These are phyloP conservation scores for Heritiera fomes DNA, from an alignment of 345 rosid species.

Conservation along the genomic window DNA sequence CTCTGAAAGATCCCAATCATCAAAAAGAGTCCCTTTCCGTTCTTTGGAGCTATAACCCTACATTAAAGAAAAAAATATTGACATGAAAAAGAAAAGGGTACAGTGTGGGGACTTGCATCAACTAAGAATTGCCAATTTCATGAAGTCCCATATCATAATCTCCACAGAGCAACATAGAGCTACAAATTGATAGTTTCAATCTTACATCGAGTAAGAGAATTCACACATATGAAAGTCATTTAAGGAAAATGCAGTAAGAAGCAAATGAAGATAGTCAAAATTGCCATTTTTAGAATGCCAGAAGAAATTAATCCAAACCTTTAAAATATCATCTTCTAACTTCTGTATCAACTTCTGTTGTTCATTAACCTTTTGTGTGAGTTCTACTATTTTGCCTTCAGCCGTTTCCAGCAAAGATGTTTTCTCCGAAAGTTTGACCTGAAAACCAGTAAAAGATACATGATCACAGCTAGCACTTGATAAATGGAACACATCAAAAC, in stretches of 20 bases:
- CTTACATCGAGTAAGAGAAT: not conserved
- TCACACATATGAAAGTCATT: not conserved
- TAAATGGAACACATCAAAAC: too few relatives aligned
- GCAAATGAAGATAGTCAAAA: slow-evolving; percentile 17
- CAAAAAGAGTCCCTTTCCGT: slow-evolving; percentile 64
- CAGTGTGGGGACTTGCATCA: not conserved
- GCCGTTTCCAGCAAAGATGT: slow-evolving; percentile 68
- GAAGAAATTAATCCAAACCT: slow-evolving; percentile 53
- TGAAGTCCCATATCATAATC: not conserved
- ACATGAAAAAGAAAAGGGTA: not conserved
- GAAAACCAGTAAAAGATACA: slow-evolving; percentile 23
- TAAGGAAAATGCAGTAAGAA: slow-evolving; percentile 12
- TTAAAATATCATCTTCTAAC: slow-evolving; percentile 93
- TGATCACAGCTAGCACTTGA: slow-evolving; percentile 1
- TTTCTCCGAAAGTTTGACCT: slow-evolving; percentile 90
- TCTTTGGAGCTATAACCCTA: slow-evolving; percentile 94
- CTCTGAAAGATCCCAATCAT: slow-evolving; percentile 95
- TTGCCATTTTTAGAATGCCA: slow-evolving; percentile 3
- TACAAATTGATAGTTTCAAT: slow-evolving; percentile 2
- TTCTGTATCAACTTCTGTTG: slow-evolving; percentile 88
- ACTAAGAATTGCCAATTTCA: not conserved
- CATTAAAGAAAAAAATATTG: too few relatives aligned
- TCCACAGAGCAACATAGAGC: not conserved
- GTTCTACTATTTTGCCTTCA: slow-evolving; percentile 71
- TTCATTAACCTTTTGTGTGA: slow-evolving; percentile 67